Base-by-base conservation (phyloP, 306 rosid species). In the Astragalus membranaceus region DNA sequence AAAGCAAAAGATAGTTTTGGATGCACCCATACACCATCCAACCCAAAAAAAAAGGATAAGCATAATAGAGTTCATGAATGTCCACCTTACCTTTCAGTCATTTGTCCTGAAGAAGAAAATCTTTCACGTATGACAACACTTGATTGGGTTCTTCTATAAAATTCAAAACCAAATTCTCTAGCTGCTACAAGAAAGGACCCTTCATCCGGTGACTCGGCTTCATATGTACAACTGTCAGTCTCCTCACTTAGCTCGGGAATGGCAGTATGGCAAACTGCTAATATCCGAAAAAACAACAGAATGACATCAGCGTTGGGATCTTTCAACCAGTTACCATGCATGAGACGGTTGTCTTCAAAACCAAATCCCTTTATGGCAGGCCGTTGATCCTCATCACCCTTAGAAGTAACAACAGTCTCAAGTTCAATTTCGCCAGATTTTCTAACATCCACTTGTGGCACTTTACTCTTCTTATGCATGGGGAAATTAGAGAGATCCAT, bases 161-260 rank as follows among this genome's bases (percentile, higher is more conserved):
- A 95, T 78, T 91, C 97, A 79, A 95, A 95, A 74, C 97, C 99
- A 78, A 95, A 95, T 74, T 95, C 99, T 72, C 88, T 86, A 4
- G 97, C 92, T 26, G 99, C 99, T 69, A 88, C 89, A 72, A 95
- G 95, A 84, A 95, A 95, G 77, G 99, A 95, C 17, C 87, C 99
- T 89, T 95, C 99, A 72, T 95, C 99, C 1, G 99, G 99, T 79
- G 99, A 95, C 80, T 95, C 99, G 3, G 96, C 99, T 80, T 95
- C 99, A 46, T 91, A 95, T 9, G 99, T 86, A 71, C 65, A 81
- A 57, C 5, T 69, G 65, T 85, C 91, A 55, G 84, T 89, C 82
- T 83, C 97, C 76, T 85, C 96, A 68, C 86, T 89, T 51, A 56
- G 76, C 84, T 95, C 99, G 1, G 99, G 97, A 83, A 95, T 87